Evolutionary conservation across 306 rosid genomes (phyloP).

Genomic region (Bauhinia variegata): DNA sequence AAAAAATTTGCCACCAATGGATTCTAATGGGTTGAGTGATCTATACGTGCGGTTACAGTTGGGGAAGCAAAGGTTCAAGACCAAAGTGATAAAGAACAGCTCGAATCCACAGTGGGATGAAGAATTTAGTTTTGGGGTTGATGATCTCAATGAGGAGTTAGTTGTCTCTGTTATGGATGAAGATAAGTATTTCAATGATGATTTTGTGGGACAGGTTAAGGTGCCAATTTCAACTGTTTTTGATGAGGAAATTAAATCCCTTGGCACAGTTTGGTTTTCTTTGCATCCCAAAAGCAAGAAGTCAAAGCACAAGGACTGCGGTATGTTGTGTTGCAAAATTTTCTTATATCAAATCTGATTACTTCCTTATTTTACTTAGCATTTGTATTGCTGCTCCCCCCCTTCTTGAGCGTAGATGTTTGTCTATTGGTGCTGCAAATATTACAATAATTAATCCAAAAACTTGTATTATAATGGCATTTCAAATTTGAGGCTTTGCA

Average conservation of each 20-base stretch:
- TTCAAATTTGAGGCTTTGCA: neutral
- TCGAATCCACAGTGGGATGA: slow-evolving; percentile 81
- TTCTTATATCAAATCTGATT: slow-evolving; percentile 6
- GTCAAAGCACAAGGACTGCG: slow-evolving; percentile 75
- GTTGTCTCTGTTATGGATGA: slow-evolving; percentile 73
- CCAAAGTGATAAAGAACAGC: slow-evolving; percentile 79
- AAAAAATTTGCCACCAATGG: slow-evolving; percentile 59
- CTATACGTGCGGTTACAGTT: slow-evolving; percentile 76
- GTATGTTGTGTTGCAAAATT: slow-evolving; percentile 45
- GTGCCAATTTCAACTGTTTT: slow-evolving; percentile 68
- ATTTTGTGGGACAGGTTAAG: slow-evolving; percentile 66
- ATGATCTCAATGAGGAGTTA: slow-evolving; percentile 69
- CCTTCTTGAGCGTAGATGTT: neutral
- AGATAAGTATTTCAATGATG: slow-evolving; percentile 81
- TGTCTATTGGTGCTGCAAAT: slow-evolving; percentile 5
- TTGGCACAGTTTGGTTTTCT: slow-evolving; percentile 74
- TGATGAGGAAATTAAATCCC: slow-evolving; percentile 61
- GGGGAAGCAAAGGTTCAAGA: slow-evolving; percentile 77
- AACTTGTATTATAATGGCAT: no score
- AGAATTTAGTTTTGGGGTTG: slow-evolving; percentile 76
- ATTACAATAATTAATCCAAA: neutral
- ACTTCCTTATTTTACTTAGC: no score
- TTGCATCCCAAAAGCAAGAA: slow-evolving; percentile 71
- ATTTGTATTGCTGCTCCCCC: neutral
- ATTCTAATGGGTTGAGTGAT: slow-evolving; percentile 68